Evolutionary conservation across 768 basidiomycete genomes (phyloP).

Genomic region (Mycena polygramma): DNA sequence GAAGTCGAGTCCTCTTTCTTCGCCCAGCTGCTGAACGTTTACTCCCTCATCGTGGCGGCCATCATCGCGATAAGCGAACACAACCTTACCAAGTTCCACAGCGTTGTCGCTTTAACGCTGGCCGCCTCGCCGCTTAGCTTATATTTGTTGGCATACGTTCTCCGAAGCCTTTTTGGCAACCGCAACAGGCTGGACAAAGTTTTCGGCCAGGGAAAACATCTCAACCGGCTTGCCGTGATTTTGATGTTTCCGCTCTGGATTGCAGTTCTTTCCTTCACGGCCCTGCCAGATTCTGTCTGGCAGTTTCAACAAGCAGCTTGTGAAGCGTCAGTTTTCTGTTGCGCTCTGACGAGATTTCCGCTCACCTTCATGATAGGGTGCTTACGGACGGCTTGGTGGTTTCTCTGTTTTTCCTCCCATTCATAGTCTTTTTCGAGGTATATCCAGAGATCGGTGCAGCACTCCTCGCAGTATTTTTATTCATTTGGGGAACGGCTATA

Average conservation of each 20-base stretch:
- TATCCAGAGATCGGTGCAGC: constrained; percentile 9
- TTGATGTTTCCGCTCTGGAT: constrained; percentile 28
- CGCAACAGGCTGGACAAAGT: constrained; percentile 16
- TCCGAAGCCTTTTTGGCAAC: constrained; percentile 20
- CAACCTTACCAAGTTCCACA: constrained; percentile 30
- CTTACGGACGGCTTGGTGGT: constrained; percentile 12
- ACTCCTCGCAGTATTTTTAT: not conserved
- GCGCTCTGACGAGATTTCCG: not conserved
- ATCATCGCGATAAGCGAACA: constrained; percentile 24
- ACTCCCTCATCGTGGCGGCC: constrained; percentile 33
- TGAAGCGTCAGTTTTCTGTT: constrained; percentile 11
- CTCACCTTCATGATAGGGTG: not conserved
- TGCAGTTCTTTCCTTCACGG: constrained; percentile 17
- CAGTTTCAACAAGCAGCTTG: constrained; percentile 24
- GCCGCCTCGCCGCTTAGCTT: constrained; percentile 32
- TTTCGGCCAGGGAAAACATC: constrained; percentile 23
- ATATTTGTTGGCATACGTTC: constrained; percentile 28
- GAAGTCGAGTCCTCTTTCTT: constrained; percentile 26
- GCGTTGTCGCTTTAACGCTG: constrained; percentile 19
- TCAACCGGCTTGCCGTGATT: constrained; percentile 16
- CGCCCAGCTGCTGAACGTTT: constrained; percentile 33
- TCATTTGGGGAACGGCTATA: constrained; percentile 21
- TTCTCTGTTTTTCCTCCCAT: constrained; percentile 25
- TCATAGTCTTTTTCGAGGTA: constrained; percentile 21
- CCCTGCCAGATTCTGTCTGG: constrained; percentile 8